Conservation (phyloP, 2,329 filamentous ascomycete species). For the Apiospora kogelbergensis region DNA sequence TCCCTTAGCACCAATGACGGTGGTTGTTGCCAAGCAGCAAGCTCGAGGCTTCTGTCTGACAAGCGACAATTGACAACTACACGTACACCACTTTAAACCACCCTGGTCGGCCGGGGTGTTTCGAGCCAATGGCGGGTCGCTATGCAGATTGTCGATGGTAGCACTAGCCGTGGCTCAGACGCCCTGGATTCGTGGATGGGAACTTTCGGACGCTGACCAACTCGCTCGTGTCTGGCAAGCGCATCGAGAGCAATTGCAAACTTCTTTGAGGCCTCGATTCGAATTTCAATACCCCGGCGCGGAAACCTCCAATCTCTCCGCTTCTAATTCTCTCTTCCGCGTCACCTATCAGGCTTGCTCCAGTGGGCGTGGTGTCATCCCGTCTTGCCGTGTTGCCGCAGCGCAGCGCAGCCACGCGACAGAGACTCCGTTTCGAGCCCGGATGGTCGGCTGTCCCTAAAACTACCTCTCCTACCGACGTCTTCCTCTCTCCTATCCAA, state of each 20-base stretch:
- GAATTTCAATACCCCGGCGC: neutral
- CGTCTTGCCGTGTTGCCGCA: neutral
- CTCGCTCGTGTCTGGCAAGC: neutral
- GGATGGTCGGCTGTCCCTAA: neutral
- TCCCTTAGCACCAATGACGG: slow-evolving; percentile 1
- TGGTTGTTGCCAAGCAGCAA: neutral
- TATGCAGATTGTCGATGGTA: neutral
- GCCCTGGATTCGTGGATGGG: slow-evolving; percentile 2
- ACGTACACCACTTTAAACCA: neutral
- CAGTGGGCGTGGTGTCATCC: slow-evolving; percentile 2
- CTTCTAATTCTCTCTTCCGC: neutral
- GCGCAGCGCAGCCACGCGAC: neutral
- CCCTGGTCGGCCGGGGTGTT: neutral
- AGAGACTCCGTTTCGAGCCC: neutral
- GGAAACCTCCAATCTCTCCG: neutral
- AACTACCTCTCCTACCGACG: neutral
- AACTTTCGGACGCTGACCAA: neutral
- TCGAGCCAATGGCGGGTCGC: neutral
- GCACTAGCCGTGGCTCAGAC: slow-evolving; percentile 5
- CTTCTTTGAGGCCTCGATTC: neutral
- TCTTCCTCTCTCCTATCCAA: neutral
- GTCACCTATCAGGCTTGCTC: neutral
- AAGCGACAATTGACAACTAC: too few relatives aligned
- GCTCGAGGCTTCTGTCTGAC: neutral
- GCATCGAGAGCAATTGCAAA: too few relatives aligned